Evolutionary conservation across 352 stramenopile species (phyloP).

Genomic region (Phytopythium mirpurense): DNA sequence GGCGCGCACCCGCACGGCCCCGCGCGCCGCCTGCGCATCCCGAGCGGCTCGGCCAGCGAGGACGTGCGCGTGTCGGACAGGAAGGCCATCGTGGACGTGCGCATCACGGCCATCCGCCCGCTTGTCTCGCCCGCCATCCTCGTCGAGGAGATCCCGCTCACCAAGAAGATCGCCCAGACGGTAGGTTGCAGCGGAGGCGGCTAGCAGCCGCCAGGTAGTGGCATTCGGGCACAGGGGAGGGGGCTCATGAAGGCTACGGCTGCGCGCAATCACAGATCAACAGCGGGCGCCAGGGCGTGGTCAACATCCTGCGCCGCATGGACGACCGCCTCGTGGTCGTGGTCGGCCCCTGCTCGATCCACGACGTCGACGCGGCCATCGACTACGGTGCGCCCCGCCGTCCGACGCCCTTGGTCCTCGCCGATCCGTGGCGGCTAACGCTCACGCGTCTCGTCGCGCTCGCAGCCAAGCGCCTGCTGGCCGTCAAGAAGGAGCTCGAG

Average conservation of each 20-base stretch:
- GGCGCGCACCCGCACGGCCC: constrained; percentile 9
- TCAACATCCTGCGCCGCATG: constrained; percentile 71
- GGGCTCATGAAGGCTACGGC: too few species aligned
- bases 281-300: constrained; percentile 58
- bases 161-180: constrained; percentile 71
- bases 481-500: constrained; percentile 64
- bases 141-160: constrained; percentile 80
- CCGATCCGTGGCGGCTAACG: neutral
- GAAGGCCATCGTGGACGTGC: constrained; percentile 82
- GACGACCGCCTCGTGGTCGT: constrained; percentile 84
- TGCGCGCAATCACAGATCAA: constrained; percentile 68
- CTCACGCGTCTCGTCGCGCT: neutral
- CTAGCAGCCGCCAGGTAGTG: too few species aligned
- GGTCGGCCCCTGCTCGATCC: constrained; percentile 87
- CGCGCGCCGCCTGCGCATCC: constrained; percentile 46
- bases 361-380: constrained; percentile 82
- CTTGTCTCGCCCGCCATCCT: constrained; percentile 84
- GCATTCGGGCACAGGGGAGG: too few species aligned
- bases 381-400: constrained; percentile 55
- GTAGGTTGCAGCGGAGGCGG: too few species aligned
- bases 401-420: neutral
- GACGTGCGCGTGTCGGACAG: constrained; percentile 85
- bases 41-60: constrained; percentile 59
- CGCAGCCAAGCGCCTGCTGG: constrained; percentile 55
- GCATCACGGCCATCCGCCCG: constrained; percentile 80